phyloP scores from a whole-genome alignment of 2,329 filamentous ascomycete species.

The Dactylellina haptotyla region DNA sequence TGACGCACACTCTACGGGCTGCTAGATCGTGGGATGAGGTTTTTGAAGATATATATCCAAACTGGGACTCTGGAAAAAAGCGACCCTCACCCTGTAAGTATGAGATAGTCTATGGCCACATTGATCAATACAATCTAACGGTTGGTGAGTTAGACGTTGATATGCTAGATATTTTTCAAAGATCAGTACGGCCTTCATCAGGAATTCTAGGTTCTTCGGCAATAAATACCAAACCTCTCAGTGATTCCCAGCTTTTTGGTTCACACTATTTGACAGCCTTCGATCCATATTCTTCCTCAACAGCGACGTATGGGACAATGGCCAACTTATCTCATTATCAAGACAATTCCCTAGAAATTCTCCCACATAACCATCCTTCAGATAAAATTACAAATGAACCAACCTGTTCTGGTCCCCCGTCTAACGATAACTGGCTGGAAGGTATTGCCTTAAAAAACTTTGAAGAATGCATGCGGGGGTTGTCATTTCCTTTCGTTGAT shows the following conservation, averaged over 20 bases:
- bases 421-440: background rate
- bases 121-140: background rate
- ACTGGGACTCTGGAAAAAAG: background rate
- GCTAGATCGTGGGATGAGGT: background rate
- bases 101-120: background rate
- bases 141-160: background rate
- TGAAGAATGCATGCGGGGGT: too few species aligned
- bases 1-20: background rate
- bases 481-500: background rate
- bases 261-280: background rate
- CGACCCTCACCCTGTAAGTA: background rate
- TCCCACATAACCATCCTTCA: background rate
- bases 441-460: background rate
- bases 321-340: background rate
- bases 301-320: background rate
- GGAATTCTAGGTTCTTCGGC: background rate
- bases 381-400: background rate
- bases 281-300: background rate
- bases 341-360: background rate
- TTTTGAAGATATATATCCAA: background rate
- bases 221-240: background rate
- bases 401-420: background rate
- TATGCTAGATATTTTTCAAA: conserved; percentile 5
- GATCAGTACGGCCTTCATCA: background rate
- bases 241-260: background rate